Conservation (phyloP, 495 filamentous ascomycete species). For the Hypoxylon intermedium region DNA sequence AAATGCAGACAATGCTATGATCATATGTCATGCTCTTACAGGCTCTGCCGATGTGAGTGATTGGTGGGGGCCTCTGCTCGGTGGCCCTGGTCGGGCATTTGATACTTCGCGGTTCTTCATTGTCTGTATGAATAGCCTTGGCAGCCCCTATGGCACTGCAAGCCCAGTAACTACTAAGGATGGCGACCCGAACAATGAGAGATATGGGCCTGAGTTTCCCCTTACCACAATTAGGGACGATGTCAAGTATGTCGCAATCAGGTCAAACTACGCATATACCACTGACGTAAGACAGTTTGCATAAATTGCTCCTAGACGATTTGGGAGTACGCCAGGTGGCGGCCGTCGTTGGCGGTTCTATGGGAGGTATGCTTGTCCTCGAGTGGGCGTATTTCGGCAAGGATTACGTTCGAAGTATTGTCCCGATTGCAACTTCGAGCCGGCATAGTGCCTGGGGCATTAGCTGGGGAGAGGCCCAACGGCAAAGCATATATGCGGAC, state of each 20-base stretch:
- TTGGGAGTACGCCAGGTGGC: constrained; percentile 87
- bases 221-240: constrained; percentile 94
- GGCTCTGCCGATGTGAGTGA: constrained; percentile 95
- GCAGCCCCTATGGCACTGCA: constrained; percentile 94
- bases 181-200: constrained; percentile 72
- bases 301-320: constrained; percentile 89
- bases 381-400: constrained; percentile 97
- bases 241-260: constrained; percentile 72
- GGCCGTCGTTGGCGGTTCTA: constrained; percentile 92
- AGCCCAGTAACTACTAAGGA: constrained; percentile 92
- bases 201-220: constrained; percentile 95
- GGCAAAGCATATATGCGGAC: constrained; percentile 97
- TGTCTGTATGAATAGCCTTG: constrained; percentile 93
- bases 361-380: constrained; percentile 96
- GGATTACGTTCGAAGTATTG: constrained; percentile 88
- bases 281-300: constrained; percentile 65
- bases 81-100: constrained; percentile 87
- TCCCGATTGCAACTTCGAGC: constrained; percentile 93
- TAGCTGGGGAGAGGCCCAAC: constrained; percentile 96
- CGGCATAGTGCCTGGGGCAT: constrained; percentile 99
- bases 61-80: constrained; percentile 97
- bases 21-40: constrained; percentile 96
- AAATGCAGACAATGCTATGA: constrained; percentile 84
- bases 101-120: constrained; percentile 93
- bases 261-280: constrained; percentile 3